Evolutionary conservation across 2,329 filamentous ascomycete genomes (phyloP), one percentile per base, ranked within the genome.

Genomic region (Aspergillus piperis): DNA sequence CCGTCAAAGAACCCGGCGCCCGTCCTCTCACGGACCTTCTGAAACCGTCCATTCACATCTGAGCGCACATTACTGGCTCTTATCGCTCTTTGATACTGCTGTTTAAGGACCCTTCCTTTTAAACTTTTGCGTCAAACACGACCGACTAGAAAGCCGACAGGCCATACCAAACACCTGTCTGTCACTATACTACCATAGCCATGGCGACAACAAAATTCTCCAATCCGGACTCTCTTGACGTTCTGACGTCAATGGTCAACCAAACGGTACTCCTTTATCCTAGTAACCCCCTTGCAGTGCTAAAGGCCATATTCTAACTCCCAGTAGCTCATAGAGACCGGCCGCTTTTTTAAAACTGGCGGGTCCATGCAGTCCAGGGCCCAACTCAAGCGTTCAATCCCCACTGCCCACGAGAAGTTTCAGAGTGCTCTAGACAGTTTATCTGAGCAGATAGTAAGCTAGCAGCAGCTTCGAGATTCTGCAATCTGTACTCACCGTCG

Each of bases 391-490:
- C 71, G 72, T 10, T 68, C 72, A 15, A 66, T 79, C n/a, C 77
- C 77, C 6, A 62, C 61, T 19, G 70, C 75, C 15, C 73, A 77
- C 58, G 75, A 77, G 41, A 68, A 74, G 51, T 78, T 78, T 56
- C 77, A 79, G 57, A 64, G 63, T 50, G 76, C 77, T 7, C 61
- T 79, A 23, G 77, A 79, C 60, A 71, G 68, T 48, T 66, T 79
- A 27, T 77, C 76, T 10, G 74, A 79, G 58, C 75, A 79, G 60
- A 78, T 79, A 65, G 77, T 79, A 72, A 57, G 76, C 68, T 11
- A 58, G 32, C 27, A 44, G 27, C 49, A 8, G 8, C 32, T 5
- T 13, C 39, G 5, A 23, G n/a, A 30, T 30, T 30, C n/a, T 23
- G 27, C 25, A 39, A 21, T 4, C 15, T n/a, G 47, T 19, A 54